These are phyloP conservation scores for Chloroidium sp. DNA, from an alignment of 163 green algal genomes.

Conservation along the genomic window DNA sequence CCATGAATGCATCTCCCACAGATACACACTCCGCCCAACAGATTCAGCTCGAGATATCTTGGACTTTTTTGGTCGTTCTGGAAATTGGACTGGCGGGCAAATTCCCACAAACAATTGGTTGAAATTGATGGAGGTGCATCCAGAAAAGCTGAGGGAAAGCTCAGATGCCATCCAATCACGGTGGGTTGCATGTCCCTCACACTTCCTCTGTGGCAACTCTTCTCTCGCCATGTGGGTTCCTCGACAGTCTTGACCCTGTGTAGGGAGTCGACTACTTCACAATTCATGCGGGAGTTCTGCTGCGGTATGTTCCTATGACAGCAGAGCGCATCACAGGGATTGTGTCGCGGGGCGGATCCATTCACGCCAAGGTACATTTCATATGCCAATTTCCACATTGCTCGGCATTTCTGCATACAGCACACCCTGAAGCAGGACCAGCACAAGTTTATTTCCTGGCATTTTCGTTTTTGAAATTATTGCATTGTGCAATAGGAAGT, in stretches of 20 bases:
- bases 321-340: conserved; percentile 87
- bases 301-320: conserved; percentile 86
- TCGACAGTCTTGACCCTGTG: conserved; percentile 10
- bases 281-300: conserved; percentile 89
- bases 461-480: background rate
- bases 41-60: background rate
- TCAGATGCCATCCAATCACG: too few relatives aligned
- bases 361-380: conserved; percentile 75
- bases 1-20: background rate
- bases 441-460: background rate
- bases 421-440: background rate
- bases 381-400: background rate
- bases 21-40: background rate
- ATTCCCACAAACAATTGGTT: too few relatives aligned
- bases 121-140: too few relatives aligned
- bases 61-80: background rate
- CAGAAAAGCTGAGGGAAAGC: too few relatives aligned
- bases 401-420: background rate
- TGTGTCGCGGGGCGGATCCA: conserved; percentile 83
- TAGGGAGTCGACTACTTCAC: conserved; percentile 94
- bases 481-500: too few relatives aligned
- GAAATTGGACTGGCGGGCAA: too few relatives aligned
- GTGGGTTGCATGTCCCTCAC: too few relatives aligned
- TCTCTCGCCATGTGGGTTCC: too few relatives aligned
- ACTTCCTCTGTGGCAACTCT: too few relatives aligned